Percentiles rank a stretch among this genome's conserved stretches.
Conservation (phyloP, 129 eudicot genomes). For the Gnaphalium uliginosum region DNA sequence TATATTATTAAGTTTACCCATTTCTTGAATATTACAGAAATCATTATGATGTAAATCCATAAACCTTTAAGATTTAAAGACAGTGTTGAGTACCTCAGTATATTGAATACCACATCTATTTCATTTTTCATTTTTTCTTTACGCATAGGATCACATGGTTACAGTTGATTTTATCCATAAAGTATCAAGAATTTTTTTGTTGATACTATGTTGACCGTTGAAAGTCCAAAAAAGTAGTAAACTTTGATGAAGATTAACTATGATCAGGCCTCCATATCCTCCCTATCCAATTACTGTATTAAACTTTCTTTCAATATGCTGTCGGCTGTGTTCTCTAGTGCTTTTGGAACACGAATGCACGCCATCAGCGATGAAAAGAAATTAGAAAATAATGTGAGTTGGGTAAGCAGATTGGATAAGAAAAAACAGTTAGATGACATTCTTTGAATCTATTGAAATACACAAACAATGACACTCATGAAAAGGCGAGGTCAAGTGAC, state of each 20-base stretch:
- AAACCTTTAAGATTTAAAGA: neutral
- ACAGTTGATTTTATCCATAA: constrained; percentile 18
- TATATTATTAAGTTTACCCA: neutral
- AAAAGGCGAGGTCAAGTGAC: constrained; percentile 36
- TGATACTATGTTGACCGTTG: constrained; percentile 46
- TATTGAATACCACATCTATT: constrained; percentile 17
- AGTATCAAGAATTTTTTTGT: constrained; percentile 18
- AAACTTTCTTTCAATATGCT: constrained; percentile 17
- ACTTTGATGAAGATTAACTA: constrained; percentile 33
- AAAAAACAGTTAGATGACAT: constrained; percentile 19
- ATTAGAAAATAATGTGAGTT: constrained; percentile 17
- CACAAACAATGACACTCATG: constrained; percentile 23
- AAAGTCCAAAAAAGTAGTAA: constrained; percentile 24
- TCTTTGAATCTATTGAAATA: constrained; percentile 18
- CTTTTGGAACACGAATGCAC: constrained; percentile 35
- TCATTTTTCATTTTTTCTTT: constrained; percentile 32
- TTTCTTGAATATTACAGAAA: neutral
- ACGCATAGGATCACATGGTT: constrained; percentile 31
- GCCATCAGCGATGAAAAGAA: constrained; percentile 18
- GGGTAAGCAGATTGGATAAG: constrained; percentile 29
- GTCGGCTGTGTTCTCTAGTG: constrained; percentile 35
- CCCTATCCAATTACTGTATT: constrained; percentile 25
- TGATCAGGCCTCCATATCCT: constrained; percentile 26
- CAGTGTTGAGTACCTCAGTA: neutral
- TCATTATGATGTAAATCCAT: neutral